These are phyloP conservation scores for Apiotrichum sp. DNA, from an alignment of 1,284 basidiomycete species.

Conservation along the genomic window DNA sequence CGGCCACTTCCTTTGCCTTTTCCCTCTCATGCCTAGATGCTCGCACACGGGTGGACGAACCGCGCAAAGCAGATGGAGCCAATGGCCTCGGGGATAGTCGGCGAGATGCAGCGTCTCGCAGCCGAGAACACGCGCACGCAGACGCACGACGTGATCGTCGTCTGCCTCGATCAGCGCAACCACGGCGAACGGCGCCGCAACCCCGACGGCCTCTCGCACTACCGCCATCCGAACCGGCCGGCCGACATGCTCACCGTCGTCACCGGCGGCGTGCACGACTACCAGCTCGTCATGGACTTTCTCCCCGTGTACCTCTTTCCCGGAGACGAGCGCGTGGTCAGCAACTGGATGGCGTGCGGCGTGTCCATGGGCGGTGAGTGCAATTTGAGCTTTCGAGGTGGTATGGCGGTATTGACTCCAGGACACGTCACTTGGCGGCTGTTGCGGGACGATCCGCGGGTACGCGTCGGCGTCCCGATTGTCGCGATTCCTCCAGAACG, in stretches of 20 bases:
- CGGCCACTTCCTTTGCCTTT: no score
- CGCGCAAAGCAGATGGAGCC: slow-evolving; percentile 25
- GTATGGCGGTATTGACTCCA: neutral
- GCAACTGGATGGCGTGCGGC: slow-evolving; percentile 58
- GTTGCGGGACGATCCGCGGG: slow-evolving; percentile 54
- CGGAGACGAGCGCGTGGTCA: slow-evolving; percentile 58
- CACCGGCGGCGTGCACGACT: slow-evolving; percentile 49
- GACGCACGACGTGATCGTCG: slow-evolving; percentile 39
- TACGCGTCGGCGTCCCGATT: slow-evolving; percentile 65
- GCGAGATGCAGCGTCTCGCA: slow-evolving; percentile 17
- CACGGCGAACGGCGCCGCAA: slow-evolving; percentile 55
- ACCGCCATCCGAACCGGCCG: slow-evolving; percentile 35
- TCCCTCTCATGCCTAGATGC: slow-evolving; percentile 8
- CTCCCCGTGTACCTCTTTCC: slow-evolving; percentile 73
- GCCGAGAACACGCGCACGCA: slow-evolving; percentile 2
- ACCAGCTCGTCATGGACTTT: slow-evolving; percentile 75
- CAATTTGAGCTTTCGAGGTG: no score
- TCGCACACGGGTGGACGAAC: slow-evolving; percentile 18
- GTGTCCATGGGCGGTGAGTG: slow-evolving; percentile 50
- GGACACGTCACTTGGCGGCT: slow-evolving; percentile 14
- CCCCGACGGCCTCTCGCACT: neutral
- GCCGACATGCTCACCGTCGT: slow-evolving; percentile 15
- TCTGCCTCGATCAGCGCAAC: slow-evolving; percentile 62
- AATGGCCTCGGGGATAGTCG: slow-evolving; percentile 35
- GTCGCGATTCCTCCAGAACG: slow-evolving; percentile 63